These are phyloP conservation scores for Phaffomyces antillensis DNA, from an alignment of 805 yeast species.

Conservation along the genomic window DNA sequence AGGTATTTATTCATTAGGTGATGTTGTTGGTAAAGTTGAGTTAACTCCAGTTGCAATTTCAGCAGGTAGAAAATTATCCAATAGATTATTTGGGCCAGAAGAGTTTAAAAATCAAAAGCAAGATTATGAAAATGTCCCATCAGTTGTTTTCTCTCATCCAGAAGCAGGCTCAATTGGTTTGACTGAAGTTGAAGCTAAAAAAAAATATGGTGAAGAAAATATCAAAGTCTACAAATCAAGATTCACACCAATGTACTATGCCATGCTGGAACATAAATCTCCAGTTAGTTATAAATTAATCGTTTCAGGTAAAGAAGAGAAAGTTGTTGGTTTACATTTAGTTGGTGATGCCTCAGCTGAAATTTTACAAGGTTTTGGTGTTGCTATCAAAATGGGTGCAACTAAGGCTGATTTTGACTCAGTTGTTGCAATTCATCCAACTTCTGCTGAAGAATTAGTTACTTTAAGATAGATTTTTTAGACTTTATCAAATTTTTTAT, in stretches of 20 bases:
- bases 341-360: conserved; percentile 90
- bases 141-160: conserved; percentile 97
- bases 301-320: conserved; percentile 73
- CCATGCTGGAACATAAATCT: conserved; percentile 70
- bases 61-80: conserved; percentile 90
- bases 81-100: conserved; percentile 83
- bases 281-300: conserved; percentile 85
- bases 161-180: conserved; percentile 94
- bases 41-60: conserved; percentile 98
- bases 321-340: conserved; percentile 90
- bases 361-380: conserved; percentile 97
- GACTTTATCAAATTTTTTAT: too few species aligned
- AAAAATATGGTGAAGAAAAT: conserved; percentile 70
- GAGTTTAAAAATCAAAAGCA: conserved; percentile 66
- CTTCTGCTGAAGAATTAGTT: conserved; percentile 95
- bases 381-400: conserved; percentile 98
- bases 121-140: conserved; percentile 82
- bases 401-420: conserved; percentile 92
- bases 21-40: conserved; percentile 87
- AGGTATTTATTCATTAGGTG: conserved; percentile 83
- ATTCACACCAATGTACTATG: conserved; percentile 90
- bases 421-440: conserved; percentile 98
- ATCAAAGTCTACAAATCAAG: conserved; percentile 75
- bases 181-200: conserved; percentile 69
- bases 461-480: conserved; percentile 36